Evolutionary conservation across 2,329 filamentous ascomycete genomes (phyloP).

Genomic region (Elsinoe perseae): DNA sequence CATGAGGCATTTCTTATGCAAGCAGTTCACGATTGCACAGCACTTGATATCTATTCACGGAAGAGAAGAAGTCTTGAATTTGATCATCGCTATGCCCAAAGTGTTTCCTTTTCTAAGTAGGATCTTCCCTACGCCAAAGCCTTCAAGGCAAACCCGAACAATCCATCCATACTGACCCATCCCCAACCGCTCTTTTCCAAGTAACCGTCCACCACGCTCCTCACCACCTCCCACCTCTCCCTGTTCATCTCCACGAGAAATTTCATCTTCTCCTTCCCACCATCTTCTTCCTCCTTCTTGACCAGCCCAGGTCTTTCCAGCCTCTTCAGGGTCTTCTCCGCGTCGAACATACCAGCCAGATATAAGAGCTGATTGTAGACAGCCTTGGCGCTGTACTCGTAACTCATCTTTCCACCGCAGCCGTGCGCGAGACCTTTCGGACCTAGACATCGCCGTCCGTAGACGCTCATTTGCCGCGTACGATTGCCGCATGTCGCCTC

Average conservation of each 20-base stretch:
- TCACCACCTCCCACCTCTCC: conserved; percentile 66
- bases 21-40: too few relatives aligned
- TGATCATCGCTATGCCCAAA: not conserved
- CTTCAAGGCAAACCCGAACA: conserved; percentile 39
- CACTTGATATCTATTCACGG: too few relatives aligned
- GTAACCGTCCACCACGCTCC: conserved; percentile 59
- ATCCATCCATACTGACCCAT: conserved; percentile 42
- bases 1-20: too few relatives aligned
- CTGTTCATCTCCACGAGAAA: conserved; percentile 79
- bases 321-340: conserved; percentile 63
- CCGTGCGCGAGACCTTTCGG: conserved; percentile 76
- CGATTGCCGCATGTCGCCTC: conserved; percentile 78
- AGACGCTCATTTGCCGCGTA: conserved; percentile 87
- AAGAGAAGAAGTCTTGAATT: too few relatives aligned
- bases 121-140: conserved; percentile 22
- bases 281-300: conserved; percentile 48
- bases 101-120: not conserved
- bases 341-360: conserved; percentile 76
- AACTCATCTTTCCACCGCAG: conserved; percentile 80
- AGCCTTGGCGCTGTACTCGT: conserved; percentile 79
- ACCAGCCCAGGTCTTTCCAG: conserved; percentile 28
- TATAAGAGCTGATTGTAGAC: conserved; percentile 95
- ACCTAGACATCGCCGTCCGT: conserved; percentile 81
- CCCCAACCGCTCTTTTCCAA: conserved; percentile 33
- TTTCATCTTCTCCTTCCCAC: conserved; percentile 52